These are phyloP conservation scores for Silene noctiflora DNA, from an alignment of 179 eudicot genomes.

Conservation along the genomic window DNA sequence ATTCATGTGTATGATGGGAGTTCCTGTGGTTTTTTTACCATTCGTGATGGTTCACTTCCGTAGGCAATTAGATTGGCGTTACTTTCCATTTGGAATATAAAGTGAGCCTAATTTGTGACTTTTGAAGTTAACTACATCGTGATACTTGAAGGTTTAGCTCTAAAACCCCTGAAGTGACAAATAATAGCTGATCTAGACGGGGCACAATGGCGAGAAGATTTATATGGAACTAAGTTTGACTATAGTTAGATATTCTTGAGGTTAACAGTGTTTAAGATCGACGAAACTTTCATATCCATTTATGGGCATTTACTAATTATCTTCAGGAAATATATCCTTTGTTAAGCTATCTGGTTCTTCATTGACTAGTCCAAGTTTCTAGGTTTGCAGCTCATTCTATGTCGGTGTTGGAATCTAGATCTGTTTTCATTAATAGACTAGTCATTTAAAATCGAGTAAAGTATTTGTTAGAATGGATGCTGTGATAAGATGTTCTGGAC, in stretches of 20 bases:
- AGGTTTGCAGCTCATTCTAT: background rate
- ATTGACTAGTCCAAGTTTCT: background rate
- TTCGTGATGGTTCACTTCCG: too few relatives aligned
- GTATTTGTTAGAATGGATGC: background rate
- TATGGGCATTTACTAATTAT: background rate
- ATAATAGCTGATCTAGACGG: background rate
- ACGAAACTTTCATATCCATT: background rate
- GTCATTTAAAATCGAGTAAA: background rate
- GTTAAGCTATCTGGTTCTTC: conserved; percentile 4
- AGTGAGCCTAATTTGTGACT: background rate
- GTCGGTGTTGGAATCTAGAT: background rate
- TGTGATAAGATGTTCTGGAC: background rate
- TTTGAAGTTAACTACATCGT: background rate
- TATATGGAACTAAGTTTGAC: background rate
- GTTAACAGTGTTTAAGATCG: too few relatives aligned
- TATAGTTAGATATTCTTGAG: too few relatives aligned
- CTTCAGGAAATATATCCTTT: background rate
- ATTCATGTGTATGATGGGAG: background rate
- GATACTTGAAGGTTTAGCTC: background rate
- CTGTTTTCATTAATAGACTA: background rate
- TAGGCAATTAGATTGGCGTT: background rate
- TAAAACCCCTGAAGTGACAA: background rate
- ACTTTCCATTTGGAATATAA: background rate
- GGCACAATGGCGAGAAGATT: background rate
- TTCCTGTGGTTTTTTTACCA: too few relatives aligned